Percentiles rank a stretch among this genome's conserved stretches.
Conservation (phyloP, 2,329 filamentous ascomycete genomes). For the Sporothrix brunneoviolacea region DNA sequence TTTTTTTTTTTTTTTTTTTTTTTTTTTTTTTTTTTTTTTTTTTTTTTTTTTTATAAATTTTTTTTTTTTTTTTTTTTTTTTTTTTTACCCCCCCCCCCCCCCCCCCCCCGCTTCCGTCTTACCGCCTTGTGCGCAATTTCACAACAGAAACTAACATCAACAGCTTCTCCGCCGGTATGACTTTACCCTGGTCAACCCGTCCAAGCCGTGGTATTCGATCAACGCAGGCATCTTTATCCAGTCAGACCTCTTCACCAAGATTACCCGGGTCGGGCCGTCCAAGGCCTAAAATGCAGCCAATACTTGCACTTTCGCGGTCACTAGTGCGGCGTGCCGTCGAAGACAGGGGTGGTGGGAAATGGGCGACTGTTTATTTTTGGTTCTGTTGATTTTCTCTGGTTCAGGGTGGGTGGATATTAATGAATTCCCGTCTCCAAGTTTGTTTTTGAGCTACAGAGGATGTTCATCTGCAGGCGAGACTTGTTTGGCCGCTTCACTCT, state of each 20-base stretch:
- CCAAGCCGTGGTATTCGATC: conserved; percentile 21
- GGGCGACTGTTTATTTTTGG: background rate
- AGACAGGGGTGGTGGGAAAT: background rate
- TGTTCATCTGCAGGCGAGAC: no score
- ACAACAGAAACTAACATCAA: background rate
- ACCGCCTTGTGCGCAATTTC: no score
- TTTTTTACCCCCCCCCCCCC: no score
- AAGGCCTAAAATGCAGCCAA: background rate
- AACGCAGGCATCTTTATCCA: conserved; percentile 26
- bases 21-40: no score
- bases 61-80: no score
- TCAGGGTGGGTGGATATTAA: no score
- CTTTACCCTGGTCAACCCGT: conserved; percentile 21
- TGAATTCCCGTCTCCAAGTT: no score
- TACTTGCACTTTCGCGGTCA: background rate
- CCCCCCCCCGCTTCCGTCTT: no score
- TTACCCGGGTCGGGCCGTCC: conserved; percentile 18
- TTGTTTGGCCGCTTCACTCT: no score
- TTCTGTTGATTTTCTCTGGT: background rate
- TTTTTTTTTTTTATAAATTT: no score
- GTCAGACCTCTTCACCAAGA: conserved; percentile 23
- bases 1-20: conserved; percentile 4
- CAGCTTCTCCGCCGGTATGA: conserved; percentile 22
- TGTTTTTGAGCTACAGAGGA: no score
- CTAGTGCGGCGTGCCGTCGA: background rate